phyloP scores from a whole-genome alignment of 192 early-diverging fungal genomes.

The Linnemannia elongata region DNA sequence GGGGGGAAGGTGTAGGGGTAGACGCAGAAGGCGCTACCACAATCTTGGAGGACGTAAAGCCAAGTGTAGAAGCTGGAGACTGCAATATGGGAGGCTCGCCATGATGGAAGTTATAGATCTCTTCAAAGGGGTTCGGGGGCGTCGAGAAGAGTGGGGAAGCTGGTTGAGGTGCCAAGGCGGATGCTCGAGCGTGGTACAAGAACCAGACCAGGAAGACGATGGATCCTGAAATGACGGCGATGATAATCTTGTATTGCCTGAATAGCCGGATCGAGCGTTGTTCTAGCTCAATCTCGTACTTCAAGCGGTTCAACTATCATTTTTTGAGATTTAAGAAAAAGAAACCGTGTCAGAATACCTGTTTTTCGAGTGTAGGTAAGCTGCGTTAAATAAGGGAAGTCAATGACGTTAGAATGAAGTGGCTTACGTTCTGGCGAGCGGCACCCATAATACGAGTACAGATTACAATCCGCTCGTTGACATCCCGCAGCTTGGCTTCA shows the following conservation, averaged over 20 bases:
- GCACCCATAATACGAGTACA: slow-evolving; percentile 30
- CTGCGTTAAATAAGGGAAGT: not conserved
- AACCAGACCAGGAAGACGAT: slow-evolving; percentile 35
- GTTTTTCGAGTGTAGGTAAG: too few relatives aligned
- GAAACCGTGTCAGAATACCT: not conserved
- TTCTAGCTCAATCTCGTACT: slow-evolving; percentile 39
- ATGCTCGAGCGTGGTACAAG: slow-evolving; percentile 33
- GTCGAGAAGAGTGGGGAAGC: slow-evolving; percentile 26
- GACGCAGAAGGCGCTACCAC: not conserved
- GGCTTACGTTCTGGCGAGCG: slow-evolving; percentile 33
- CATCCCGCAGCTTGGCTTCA: slow-evolving; percentile 27
- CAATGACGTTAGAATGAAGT: not conserved
- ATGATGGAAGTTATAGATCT: slow-evolving; percentile 13
- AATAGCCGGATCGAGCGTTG: slow-evolving; percentile 42
- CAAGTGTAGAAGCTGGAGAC: not conserved
- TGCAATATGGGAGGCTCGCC: slow-evolving; percentile 17
- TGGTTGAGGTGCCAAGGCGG: slow-evolving; percentile 22
- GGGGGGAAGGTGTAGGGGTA: not conserved
- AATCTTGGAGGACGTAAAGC: not conserved
- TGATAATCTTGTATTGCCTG: slow-evolving; percentile 49
- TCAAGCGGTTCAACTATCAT: slow-evolving; percentile 19
- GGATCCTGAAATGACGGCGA: slow-evolving; percentile 23
- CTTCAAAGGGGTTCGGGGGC: slow-evolving; percentile 22
- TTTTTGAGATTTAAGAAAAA: not conserved
- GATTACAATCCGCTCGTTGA: slow-evolving; percentile 23